Percentiles rank a stretch among this genome's conserved stretches.
Conservation (phyloP, 345 rosid species). For the Acer negundo region DNA sequence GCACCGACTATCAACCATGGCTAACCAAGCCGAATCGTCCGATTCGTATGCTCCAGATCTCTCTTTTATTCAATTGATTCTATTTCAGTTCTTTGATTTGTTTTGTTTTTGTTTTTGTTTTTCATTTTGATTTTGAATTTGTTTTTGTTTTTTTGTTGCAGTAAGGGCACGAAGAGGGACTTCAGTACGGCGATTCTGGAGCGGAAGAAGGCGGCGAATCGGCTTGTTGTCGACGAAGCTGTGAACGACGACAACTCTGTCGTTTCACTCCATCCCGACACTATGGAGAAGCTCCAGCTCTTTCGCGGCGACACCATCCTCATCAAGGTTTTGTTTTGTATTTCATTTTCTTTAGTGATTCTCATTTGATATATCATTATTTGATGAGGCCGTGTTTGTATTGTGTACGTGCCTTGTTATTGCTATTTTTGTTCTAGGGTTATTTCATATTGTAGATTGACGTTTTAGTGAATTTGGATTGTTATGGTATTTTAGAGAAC, state of each 20-base stretch:
- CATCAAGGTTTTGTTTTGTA: constrained; percentile 60
- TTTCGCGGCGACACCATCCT: constrained; percentile 94
- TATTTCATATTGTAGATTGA: not conserved
- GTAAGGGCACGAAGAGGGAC: constrained; percentile 84
- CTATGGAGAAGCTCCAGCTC: constrained; percentile 98
- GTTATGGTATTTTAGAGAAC: not conserved
- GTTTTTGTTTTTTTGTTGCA: constrained; percentile 21
- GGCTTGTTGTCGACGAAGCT: constrained; percentile 93
- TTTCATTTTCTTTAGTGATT: not conserved
- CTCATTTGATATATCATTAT: too few species aligned
- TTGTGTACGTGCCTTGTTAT: not conserved
- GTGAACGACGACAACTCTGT: constrained; percentile 91
- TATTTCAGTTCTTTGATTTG: not conserved
- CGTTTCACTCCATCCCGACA: constrained; percentile 74
- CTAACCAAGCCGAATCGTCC: constrained; percentile 80
- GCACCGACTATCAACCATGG: constrained; percentile 38
- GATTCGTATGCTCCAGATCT: constrained; percentile 78
- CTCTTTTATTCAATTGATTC: not conserved
- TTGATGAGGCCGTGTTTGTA: not conserved
- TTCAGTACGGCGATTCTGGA: constrained; percentile 91
- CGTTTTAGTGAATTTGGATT: not conserved
- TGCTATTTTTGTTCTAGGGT: not conserved
- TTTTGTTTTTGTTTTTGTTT: constrained; percentile 7
- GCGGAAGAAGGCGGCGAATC: constrained; percentile 84
- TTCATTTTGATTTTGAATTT: constrained; percentile 7